Evolutionary conservation across 176 grass and related monocot species (phyloP).

Genomic region (Triticum dicoccoides): DNA sequence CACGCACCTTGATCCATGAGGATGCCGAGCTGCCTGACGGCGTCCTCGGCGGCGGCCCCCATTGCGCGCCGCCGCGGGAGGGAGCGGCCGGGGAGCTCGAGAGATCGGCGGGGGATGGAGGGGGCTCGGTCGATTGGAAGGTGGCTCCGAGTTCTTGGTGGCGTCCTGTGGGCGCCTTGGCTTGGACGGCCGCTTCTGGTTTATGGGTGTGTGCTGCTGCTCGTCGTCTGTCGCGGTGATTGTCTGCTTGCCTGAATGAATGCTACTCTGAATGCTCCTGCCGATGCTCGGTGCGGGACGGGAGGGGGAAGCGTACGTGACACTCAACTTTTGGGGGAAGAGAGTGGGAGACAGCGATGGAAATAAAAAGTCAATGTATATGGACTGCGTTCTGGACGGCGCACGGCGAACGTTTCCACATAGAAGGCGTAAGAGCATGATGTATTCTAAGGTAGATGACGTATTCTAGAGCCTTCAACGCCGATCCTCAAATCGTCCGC

Average conservation of each 20-base stretch:
- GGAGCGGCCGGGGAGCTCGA: not conserved
- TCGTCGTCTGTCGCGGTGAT: not conserved
- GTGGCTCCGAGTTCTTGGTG: not conserved
- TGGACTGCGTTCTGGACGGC: no score
- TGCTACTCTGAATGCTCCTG: not conserved
- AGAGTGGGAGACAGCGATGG: not conserved
- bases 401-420: no score
- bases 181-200: constrained; percentile 24
- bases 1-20: constrained; percentile 69
- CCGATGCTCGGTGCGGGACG: not conserved
- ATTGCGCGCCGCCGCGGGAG: constrained; percentile 41
- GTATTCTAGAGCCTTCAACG: no score
- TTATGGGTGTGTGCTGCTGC: not conserved
- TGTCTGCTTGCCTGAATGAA: not conserved
- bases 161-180: not conserved
- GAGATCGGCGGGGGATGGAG: not conserved
- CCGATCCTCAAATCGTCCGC: no score
- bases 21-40: constrained; percentile 67
- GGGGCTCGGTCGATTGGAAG: not conserved
- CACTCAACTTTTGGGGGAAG: not conserved
- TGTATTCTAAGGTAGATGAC: no score
- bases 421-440: no score
- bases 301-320: not conserved
- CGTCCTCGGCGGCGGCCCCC: constrained; percentile 66
- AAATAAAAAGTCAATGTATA: no score